Base-by-base conservation (phyloP, 2,329 filamentous ascomycete genomes). In the Aspergillus carbonarius region DNA sequence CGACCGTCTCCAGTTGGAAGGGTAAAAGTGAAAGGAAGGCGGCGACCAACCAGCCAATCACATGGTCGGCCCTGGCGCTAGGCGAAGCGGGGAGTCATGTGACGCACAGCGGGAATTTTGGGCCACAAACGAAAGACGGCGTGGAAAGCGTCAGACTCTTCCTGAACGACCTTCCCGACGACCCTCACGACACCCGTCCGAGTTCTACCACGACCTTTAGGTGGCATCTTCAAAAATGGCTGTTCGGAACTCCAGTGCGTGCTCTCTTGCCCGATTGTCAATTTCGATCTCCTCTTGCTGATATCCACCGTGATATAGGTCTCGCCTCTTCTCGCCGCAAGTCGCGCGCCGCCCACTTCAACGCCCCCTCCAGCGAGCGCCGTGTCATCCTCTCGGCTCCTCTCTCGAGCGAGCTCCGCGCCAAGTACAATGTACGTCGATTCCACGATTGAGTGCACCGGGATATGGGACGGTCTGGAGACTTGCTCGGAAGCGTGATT, bases 331-430 rank as follows among this genome's bases (percentile, higher is more conserved):
- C 92, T 78, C 88, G 93, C 83, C 90, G 93, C 85, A 99, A 99
- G 92, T 95, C 92, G 83, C 92, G 95, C 83, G 96, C 96, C 87
- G 91, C 92, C 79, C 93, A 99, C 87, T 99, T 96, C 88, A 84
- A 86, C 79, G 95, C 95, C 71, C 92, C 93, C 72, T 59, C 93
- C 80, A 92, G 90, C 84, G 86, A 91, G 78, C 93, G 95, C 82
- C 92, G 95, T 79, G 86, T 89, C 74, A 96, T 96, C 85, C 97
- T 99, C 93, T 93, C 90, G 84, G 93, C 95, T 71, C 90, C 91
- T 74, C 87, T 97, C 72, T 90, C 86, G 85, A 96, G 96, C 87
- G 95, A 99, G 85, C 88, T 99, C 79, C 89, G 92, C 78, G 93
- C 96, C 83, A 95, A 99, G 88, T 91, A 99, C 90, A 96, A 96